Percentiles rank a stretch among this genome's conserved stretches.
Conservation (phyloP, 2,329 filamentous ascomycete species). For the Lachnellula occidentalis region DNA sequence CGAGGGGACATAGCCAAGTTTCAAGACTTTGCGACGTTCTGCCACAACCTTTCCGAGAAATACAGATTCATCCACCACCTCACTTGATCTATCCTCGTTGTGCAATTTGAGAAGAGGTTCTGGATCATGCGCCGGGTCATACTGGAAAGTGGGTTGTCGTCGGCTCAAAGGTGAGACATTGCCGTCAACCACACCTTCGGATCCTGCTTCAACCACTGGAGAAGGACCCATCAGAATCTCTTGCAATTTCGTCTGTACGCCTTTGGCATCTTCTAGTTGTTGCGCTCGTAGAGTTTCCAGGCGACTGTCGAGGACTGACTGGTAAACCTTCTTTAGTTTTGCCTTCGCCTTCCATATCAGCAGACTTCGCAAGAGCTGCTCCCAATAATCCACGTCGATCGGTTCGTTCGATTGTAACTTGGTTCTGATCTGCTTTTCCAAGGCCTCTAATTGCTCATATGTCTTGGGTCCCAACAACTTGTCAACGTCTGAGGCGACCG, state of each 20-base stretch:
- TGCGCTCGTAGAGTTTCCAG: slow-evolving; percentile 60
- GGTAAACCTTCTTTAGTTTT: slow-evolving; percentile 71
- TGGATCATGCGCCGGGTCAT: slow-evolving; percentile 51
- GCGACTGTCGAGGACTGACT: slow-evolving; percentile 66
- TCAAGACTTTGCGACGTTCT: slow-evolving; percentile 56
- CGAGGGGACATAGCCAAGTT: slow-evolving; percentile 63
- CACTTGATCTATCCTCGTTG: slow-evolving; percentile 56
- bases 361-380: slow-evolving; percentile 79
- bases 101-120: slow-evolving; percentile 60
- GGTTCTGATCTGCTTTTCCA: slow-evolving; percentile 80
- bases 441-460: slow-evolving; percentile 74
- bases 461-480: slow-evolving; percentile 79
- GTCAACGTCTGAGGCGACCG: slow-evolving; percentile 84
- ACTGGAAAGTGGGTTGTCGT: slow-evolving; percentile 30
- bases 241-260: slow-evolving; percentile 47
- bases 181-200: slow-evolving; percentile 9
- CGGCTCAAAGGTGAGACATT: slow-evolving; percentile 14
- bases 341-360: slow-evolving; percentile 89
- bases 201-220: slow-evolving; percentile 23
- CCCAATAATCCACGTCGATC: slow-evolving; percentile 97
- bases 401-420: slow-evolving; percentile 81
- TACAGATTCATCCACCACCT: slow-evolving; percentile 50
- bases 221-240: slow-evolving; percentile 39
- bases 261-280: slow-evolving; percentile 61
- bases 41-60: slow-evolving; percentile 53